Conservation (phyloP, 441 rosid genomes). For the Oxalis stricta region DNA sequence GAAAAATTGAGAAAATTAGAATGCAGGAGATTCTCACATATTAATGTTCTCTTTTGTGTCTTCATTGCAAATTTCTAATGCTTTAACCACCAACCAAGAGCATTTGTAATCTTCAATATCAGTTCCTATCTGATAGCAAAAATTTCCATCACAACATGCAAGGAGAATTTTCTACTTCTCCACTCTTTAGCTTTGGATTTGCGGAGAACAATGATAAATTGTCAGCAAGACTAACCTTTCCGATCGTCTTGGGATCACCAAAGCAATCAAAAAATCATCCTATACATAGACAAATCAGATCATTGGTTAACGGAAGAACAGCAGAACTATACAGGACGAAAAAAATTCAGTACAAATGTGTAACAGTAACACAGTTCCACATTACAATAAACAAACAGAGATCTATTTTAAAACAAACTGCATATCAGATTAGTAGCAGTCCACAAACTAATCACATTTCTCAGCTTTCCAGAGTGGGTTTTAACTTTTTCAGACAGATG, state of each 20-base stretch:
- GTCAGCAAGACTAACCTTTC: conserved; percentile 40
- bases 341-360: too few species aligned
- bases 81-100: conserved; percentile 87
- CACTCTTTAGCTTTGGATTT: background rate
- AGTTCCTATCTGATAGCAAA: conserved; percentile 59
- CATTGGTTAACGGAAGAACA: background rate
- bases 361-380: too few species aligned
- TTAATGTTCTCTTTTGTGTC: conserved; percentile 65
- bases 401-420: too few species aligned
- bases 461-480: too few species aligned
- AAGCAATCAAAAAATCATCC: conserved; percentile 91
- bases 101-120: conserved; percentile 91
- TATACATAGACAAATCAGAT: conserved; percentile 12
- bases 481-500: too few species aligned
- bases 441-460: too few species aligned
- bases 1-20: background rate
- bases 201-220: background rate
- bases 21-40: conserved; percentile 25
- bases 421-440: too few species aligned
- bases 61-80: conserved; percentile 50
- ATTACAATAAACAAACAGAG: too few species aligned
- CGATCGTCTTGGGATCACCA: conserved; percentile 63
- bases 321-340: background rate
- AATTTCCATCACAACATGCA: background rate
- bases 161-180: background rate